Percentiles rank a stretch among this genome's conserved stretches.
These are phyloP conservation scores for Phytopythium mirpurense DNA, from an alignment of 352 stramenopile species.

Conservation along the genomic window DNA sequence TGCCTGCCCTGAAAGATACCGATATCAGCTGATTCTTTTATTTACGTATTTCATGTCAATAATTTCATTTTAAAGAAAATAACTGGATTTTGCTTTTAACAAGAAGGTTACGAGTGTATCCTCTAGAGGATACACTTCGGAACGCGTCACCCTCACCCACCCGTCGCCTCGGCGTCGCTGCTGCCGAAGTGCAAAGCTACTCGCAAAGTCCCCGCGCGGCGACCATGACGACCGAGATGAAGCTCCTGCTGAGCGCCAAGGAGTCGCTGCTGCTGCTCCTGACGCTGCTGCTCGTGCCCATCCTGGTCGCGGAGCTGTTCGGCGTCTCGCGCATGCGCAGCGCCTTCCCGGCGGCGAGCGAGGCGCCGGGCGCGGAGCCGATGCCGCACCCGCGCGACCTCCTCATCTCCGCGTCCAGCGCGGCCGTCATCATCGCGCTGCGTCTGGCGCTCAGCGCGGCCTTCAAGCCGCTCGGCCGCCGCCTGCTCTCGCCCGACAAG, in stretches of 20 bases:
- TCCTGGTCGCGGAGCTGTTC: slow-evolving; percentile 45
- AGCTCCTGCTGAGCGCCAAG: slow-evolving; percentile 46
- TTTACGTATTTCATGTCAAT: too few relatives aligned
- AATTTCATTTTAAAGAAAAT: too few relatives aligned
- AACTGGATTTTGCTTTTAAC: too few relatives aligned
- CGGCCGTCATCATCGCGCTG: slow-evolving; percentile 31
- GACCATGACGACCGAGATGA: slow-evolving; percentile 58
- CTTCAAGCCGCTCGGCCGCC: slow-evolving; percentile 40
- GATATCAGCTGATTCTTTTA: too few relatives aligned
- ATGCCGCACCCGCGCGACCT: slow-evolving; percentile 54
- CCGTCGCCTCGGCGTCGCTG: too few relatives aligned
- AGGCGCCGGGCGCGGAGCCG: background rate
- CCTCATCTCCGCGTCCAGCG: slow-evolving; percentile 21
- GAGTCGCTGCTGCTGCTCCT: slow-evolving; percentile 52
- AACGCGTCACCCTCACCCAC: too few relatives aligned
- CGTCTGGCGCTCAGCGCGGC: slow-evolving; percentile 28
- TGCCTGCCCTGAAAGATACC: too few relatives aligned
- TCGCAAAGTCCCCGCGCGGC: too few relatives aligned
- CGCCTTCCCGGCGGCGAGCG: slow-evolving; percentile 17
- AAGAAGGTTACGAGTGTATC: too few relatives aligned
- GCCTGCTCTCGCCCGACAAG: slow-evolving; percentile 48
- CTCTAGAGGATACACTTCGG: too few relatives aligned
- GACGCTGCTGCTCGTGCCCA: slow-evolving; percentile 56
- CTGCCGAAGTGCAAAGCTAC: too few relatives aligned
- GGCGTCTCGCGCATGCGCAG: slow-evolving; percentile 40